These are phyloP conservation scores for Aspergillus intermedius DNA, from an alignment of 2,329 filamentous ascomycete genomes.

Conservation along the genomic window DNA sequence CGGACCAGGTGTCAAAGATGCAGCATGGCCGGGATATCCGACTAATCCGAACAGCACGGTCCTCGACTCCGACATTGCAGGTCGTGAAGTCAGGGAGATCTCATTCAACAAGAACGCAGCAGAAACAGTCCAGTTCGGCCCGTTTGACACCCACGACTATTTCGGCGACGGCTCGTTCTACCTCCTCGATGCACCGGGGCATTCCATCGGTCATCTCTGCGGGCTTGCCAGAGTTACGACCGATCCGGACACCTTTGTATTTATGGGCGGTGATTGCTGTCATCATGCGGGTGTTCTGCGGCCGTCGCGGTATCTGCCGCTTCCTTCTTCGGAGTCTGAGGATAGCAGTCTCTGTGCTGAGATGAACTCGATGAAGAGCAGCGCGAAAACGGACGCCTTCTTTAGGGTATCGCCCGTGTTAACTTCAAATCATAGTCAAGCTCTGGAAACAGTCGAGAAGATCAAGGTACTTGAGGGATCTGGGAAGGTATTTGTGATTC, in stretches of 20 bases:
- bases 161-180: slow-evolving; percentile 52
- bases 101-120: not conserved
- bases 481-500: not conserved
- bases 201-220: not conserved
- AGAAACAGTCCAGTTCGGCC: slow-evolving; percentile 5
- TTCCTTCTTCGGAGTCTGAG: not conserved
- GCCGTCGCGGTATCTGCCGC: not conserved
- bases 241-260: not conserved
- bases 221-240: not conserved
- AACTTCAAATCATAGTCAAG: not conserved
- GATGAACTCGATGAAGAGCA: not conserved
- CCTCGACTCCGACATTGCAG: not conserved
- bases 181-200: slow-evolving; percentile 36
- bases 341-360: not conserved
- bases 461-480: not conserved
- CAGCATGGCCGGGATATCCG: slow-evolving; percentile 2
- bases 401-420: not conserved
- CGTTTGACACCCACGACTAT: slow-evolving; percentile 33
- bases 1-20: slow-evolving; percentile 5
- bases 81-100: not conserved
- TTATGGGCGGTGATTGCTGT: not conserved
- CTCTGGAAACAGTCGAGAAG: not conserved
- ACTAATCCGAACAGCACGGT: not conserved
- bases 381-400: not conserved
- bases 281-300: not conserved